phyloP scores from a whole-genome alignment of 768 basidiomycete species.

The Favolaschia claudopus region DNA sequence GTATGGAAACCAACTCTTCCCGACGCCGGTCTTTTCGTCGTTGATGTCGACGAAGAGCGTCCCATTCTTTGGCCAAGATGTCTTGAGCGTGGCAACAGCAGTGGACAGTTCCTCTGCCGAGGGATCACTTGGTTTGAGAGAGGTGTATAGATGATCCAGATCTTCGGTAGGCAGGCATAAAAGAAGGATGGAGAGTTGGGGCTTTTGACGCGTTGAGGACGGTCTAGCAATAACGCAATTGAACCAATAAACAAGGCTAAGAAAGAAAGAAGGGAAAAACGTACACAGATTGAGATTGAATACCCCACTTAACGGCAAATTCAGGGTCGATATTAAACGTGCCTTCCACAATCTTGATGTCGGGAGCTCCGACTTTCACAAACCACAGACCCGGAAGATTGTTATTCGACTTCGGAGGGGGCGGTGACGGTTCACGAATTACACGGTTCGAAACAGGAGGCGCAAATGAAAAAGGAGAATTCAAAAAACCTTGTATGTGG shows the following conservation, averaged over 20 bases:
- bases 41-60: conserved; percentile 56
- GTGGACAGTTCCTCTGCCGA: conserved; percentile 33
- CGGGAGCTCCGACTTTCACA: conserved; percentile 38
- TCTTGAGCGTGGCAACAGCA: conserved; percentile 33
- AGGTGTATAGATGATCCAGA: conserved; percentile 27
- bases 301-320: conserved; percentile 43
- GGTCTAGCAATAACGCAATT: neutral
- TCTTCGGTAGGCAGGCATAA: conserved; percentile 40
- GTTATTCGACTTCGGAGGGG: conserved; percentile 35
- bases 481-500: neutral
- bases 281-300: conserved; percentile 28
- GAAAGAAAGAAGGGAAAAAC: conserved; percentile 4
- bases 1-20: conserved; percentile 52
- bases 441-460: neutral
- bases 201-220: neutral
- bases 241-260: neutral
- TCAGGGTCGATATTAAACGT: conserved; percentile 46
- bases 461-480: conserved; percentile 14
- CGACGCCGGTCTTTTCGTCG: conserved; percentile 33
- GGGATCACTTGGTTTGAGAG: conserved; percentile 20
- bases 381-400: conserved; percentile 53
- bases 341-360: conserved; percentile 43
- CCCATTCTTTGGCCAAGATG: conserved; percentile 55
- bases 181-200: conserved; percentile 42
- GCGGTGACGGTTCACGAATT: neutral